These are phyloP conservation scores for Chaetomidium leptoderma DNA, from an alignment of 495 filamentous ascomycete species.

Conservation along the genomic window DNA sequence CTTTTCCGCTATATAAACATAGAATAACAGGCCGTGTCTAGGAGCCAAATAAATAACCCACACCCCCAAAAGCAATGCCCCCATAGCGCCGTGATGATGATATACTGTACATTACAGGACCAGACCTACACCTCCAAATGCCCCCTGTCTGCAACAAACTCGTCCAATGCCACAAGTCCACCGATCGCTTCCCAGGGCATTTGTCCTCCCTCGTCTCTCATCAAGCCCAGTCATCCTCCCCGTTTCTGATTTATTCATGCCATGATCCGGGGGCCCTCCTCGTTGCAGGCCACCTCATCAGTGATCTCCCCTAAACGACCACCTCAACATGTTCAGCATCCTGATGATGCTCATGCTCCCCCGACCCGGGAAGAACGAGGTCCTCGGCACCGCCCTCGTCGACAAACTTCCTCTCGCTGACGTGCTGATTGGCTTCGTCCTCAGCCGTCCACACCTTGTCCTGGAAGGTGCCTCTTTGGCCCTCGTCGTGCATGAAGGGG, in stretches of 20 bases:
- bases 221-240: not conserved
- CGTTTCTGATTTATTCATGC: not conserved
- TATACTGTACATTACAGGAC: slow-evolving; percentile 29
- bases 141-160: slow-evolving; percentile 2
- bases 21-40: slow-evolving; percentile 11
- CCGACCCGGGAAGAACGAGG: slow-evolving; percentile 64
- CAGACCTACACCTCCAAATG: slow-evolving; percentile 7
- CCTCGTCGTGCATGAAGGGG: slow-evolving; percentile 86
- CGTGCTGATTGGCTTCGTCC: slow-evolving; percentile 55
- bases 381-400: slow-evolving; percentile 66
- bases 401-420: slow-evolving; percentile 92
- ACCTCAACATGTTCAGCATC: slow-evolving; percentile 25
- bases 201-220: not conserved
- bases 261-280: not conserved
- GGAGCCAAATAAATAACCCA: not conserved
- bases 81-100: slow-evolving; percentile 21
- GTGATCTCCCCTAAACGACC: slow-evolving; percentile 20
- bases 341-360: slow-evolving; percentile 25
- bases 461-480: slow-evolving; percentile 72
- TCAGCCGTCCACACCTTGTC: slow-evolving; percentile 88
- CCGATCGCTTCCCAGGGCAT: not conserved
- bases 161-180: slow-evolving; percentile 9
- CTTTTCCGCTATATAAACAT: slow-evolving; percentile 1
- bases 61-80: not conserved
- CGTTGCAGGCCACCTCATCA: slow-evolving; percentile 5